phyloP scores from a whole-genome alignment of 352 stramenopile species.

The Bremia lactucae region DNA sequence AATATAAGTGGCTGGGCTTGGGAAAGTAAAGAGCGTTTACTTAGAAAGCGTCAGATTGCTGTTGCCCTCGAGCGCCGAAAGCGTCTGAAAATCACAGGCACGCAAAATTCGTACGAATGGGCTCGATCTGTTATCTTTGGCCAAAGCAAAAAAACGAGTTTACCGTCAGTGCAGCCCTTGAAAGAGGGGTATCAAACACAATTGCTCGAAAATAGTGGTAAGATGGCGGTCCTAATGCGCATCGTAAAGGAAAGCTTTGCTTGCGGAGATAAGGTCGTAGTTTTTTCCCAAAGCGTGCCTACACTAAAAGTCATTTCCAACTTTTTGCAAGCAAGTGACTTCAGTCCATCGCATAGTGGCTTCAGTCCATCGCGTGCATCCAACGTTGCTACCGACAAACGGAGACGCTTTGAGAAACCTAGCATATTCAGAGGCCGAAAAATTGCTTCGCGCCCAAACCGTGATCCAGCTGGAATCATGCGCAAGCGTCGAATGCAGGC shows the following conservation, averaged over 20 bases:
- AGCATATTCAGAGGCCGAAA: conserved; percentile 26
- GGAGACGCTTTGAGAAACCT: conserved; percentile 8
- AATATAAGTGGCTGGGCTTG: conserved; percentile 42
- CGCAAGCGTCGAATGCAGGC: conserved; percentile 29
- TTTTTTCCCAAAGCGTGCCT: conserved; percentile 84
- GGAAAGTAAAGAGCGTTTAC: conserved; percentile 52
- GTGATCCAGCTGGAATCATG: conserved; percentile 48
- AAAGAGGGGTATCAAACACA: conserved; percentile 28
- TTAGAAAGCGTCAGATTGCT: conserved; percentile 39
- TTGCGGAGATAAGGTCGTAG: conserved; percentile 73
- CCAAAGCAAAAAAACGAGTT: background rate
- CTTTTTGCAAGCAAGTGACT: conserved; percentile 49
- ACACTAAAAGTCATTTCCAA: conserved; percentile 72
- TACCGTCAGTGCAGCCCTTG: background rate
- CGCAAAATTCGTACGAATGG: conserved; percentile 59
- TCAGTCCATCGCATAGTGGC: conserved; percentile 36
- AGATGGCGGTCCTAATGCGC: conserved; percentile 66
- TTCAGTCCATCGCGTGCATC: conserved; percentile 33
- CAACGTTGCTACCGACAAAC: conserved; percentile 16
- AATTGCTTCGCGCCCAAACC: conserved; percentile 23
- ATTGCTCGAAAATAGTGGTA: conserved; percentile 62
- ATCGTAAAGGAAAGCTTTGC: conserved; percentile 67
- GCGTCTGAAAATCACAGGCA: conserved; percentile 50
- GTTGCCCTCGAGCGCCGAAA: conserved; percentile 38
- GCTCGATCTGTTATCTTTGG: conserved; percentile 37